Conservation (phyloP, 345 rosid species). For the Raphanus sativus region DNA sequence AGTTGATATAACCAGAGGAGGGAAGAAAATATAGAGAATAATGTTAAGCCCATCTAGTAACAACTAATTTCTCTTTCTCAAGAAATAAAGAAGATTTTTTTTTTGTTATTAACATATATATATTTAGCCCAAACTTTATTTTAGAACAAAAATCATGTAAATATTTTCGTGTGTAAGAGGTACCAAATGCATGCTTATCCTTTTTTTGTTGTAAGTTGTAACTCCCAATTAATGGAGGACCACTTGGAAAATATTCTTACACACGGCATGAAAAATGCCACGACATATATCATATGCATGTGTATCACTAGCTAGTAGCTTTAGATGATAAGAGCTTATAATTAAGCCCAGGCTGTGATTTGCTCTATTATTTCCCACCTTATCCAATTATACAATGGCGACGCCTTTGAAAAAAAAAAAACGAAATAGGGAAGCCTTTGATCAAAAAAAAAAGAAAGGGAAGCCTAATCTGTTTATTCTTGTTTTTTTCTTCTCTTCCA, state of each 20-base stretch:
- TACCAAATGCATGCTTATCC: conserved; percentile 3
- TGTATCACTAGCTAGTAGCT: background rate
- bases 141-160: background rate
- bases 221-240: background rate
- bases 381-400: background rate
- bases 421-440: too few species aligned
- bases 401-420: background rate
- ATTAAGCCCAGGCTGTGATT: conserved; percentile 25
- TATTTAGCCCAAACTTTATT: background rate
- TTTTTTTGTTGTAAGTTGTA: background rate
- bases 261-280: conserved; percentile 5
- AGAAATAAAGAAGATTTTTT: background rate
- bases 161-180: background rate
- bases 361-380: conserved; percentile 22
- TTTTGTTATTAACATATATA: background rate
- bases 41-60: too few species aligned
- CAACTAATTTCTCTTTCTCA: background rate
- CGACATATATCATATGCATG: background rate
- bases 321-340: background rate
- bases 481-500: background rate
- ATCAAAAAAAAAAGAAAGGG: background rate
- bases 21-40: background rate
- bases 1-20: background rate
- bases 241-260: conserved; percentile 12
- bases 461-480: background rate